Conservation (phyloP, 2,329 filamentous ascomycete species). For the Tolypocladium capitatum region DNA sequence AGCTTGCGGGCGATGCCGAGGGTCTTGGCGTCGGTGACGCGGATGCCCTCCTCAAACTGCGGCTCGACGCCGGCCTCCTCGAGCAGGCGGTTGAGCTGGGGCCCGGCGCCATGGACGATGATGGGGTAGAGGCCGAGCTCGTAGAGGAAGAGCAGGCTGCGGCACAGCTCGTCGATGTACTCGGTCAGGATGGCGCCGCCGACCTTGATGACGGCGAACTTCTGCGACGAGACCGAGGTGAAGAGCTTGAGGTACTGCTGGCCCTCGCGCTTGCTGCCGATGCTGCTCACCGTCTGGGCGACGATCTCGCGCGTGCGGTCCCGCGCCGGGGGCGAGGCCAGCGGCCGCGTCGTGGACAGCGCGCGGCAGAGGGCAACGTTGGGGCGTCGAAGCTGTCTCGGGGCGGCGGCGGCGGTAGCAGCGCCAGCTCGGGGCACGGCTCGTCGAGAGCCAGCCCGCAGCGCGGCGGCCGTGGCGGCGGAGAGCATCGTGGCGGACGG, state of each 20-base stretch:
- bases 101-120: conserved; percentile 88
- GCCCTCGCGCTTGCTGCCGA: conserved; percentile 89
- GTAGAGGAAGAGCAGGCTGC: conserved; percentile 80
- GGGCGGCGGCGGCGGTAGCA: conserved; percentile 7
- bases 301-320: conserved; percentile 23
- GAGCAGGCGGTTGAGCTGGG: conserved; percentile 84
- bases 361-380: conserved; percentile 11
- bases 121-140: conserved; percentile 91
- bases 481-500: conserved; percentile 25
- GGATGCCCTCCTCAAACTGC: conserved; percentile 90
- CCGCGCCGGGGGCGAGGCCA: conserved; percentile 6
- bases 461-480: conserved; percentile 22
- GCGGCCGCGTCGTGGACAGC: conserved; percentile 4
- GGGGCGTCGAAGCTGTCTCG: conserved; percentile 12
- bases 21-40: conserved; percentile 92
- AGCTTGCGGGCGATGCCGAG: conserved; percentile 80
- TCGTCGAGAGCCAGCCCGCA: conserved; percentile 31
- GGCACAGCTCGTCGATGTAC: conserved; percentile 81
- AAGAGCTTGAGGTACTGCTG: conserved; percentile 98
- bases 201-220: conserved; percentile 97
- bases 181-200: conserved; percentile 93
- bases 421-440: conserved; percentile 18
- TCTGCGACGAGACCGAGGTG: conserved; percentile 88
- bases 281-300: conserved; percentile 66
- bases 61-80: conserved; percentile 87